These are phyloP conservation scores for Gossypium thurberi DNA, from an alignment of 345 rosid genomes.

Conservation along the genomic window DNA sequence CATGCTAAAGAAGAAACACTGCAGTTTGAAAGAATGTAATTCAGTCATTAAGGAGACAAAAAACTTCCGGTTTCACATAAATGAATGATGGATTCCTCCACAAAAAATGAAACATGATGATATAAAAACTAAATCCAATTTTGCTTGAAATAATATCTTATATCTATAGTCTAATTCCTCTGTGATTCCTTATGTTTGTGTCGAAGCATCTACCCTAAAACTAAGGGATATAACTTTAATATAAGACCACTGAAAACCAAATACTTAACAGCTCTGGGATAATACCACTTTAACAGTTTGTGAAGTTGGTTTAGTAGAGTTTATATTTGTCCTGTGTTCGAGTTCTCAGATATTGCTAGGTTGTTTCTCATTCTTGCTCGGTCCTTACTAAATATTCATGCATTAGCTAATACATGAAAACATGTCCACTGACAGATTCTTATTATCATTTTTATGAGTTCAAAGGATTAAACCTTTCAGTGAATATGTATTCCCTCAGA, in stretches of 20 bases:
- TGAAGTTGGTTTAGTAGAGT: neutral
- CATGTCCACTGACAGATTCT: neutral
- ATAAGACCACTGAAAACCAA: neutral
- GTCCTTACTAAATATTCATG: neutral
- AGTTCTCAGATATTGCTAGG: neutral
- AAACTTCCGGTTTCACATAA: neutral
- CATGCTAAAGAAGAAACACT: slow-evolving; percentile 96
- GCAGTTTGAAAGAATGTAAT: slow-evolving; percentile 28
- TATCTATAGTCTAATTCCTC: neutral
- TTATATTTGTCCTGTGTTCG: neutral
- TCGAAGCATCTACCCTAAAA: neutral
- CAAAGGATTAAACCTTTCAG: slow-evolving; percentile 64
- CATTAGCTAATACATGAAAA: neutral
- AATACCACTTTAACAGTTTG: neutral
- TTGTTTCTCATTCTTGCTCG: neutral
- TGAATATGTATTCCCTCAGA: slow-evolving; percentile 86
- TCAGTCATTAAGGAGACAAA: neutral
- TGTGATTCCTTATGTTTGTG: neutral
- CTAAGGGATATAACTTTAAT: neutral
- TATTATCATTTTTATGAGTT: neutral
- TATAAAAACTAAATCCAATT: neutral
- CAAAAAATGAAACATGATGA: neutral
- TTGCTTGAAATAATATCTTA: neutral
- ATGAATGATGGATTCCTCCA: neutral
- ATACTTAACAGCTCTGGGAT: neutral